Base-by-base conservation (phyloP, 768 basidiomycete genomes). In the Mycena filopes region DNA sequence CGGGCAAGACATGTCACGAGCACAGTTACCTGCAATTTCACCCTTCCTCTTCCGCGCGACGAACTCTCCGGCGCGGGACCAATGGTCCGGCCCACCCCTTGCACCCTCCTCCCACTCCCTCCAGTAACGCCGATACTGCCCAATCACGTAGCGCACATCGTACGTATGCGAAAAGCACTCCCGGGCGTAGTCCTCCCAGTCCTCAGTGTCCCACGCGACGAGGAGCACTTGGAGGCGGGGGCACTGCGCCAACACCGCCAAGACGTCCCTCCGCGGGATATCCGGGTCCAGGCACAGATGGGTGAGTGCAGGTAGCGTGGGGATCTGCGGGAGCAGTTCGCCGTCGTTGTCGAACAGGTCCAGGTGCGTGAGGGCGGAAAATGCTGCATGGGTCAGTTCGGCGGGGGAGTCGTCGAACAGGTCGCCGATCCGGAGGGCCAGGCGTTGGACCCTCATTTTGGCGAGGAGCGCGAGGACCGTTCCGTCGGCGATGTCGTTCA, bases 301-400 rank as follows among this genome's bases (percentile, higher is more conserved):
- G 15, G 45, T 47, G 31, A 57, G 46, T n/a, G 21, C 23, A 25
- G 56, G 56, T 15, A 57, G 56, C 5, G 33, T 28, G 10, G 56
- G 21, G 20, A 57, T 5, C 15, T 57, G 16, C 1, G 2, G 9
- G 29, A 43, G 40, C 6, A 38, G 16, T 2, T 45, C 56, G 23
- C 31, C n/a, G 9, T 29, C 26, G 31, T 36, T 16, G 45, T n/a
- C 43, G 12, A 46, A 36, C 7, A 47, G 33, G 18, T 45, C 29
- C 23, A 56, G 26, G 21, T 56, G 45, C 11, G 56, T 57, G 45
- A 57, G n/a, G n/a, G n/a, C n/a, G n/a, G n/a, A n/a, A n/a, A n/a
- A n/a, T n/a, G n/a, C n/a, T n/a, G n/a, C n/a, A n/a, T n/a, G n/a
- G n/a, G n/a, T n/a, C n/a, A n/a, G n/a, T n/a, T n/a, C n/a, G n/a